Evolutionary conservation across 2,329 filamentous ascomycete genomes (phyloP), one percentile per base, ranked within the genome.

Genomic region (Gliomastix tumulicola): DNA sequence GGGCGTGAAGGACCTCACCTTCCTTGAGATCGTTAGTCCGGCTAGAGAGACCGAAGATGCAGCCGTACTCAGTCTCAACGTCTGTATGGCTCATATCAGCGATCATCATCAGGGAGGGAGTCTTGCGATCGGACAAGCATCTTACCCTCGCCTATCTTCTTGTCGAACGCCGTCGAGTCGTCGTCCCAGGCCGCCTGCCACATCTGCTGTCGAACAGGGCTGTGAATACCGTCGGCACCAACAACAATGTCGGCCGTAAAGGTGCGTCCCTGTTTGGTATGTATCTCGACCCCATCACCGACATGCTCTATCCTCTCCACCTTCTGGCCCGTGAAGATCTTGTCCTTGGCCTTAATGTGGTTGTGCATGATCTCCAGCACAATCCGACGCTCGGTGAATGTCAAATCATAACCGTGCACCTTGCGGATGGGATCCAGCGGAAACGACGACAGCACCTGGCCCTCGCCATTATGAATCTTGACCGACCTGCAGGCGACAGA

Each of bases 11-110:
- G 15, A 48, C 23, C n/a, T 49, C 41, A 5, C 49, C 46, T 3
- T 36, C 8, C 4, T 23, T 16, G 45, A 44, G 50, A 16, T 41
- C 42, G 3, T 41, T 32, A 4, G 55, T 49, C 10, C 51, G 21
- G 13, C 56, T 42, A 4, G 59, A 53, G 12, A 63, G 63, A 4
- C 62, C 61, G 30, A 60, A 65, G n/a, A 54, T 54, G 43, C 59
- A 63, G 9, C 43, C 41, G 23, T 60, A 63, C 20, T 49, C 40
- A 27, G 44, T 49, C 1, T 42, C 40, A 5, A 51, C 43, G 2
- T 32, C 16, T 17, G 56, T 28, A n/a, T n/a, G n/a, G n/a, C n/a
- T n/a, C n/a, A n/a, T n/a, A n/a, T n/a, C n/a, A n/a, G n/a, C n/a
- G n/a, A n/a, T n/a, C n/a, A n/a, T n/a, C n/a, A n/a, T n/a, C n/a